These are phyloP conservation scores for Rosa lucieae DNA, from an alignment of 306 rosid genomes.

Conservation along the genomic window DNA sequence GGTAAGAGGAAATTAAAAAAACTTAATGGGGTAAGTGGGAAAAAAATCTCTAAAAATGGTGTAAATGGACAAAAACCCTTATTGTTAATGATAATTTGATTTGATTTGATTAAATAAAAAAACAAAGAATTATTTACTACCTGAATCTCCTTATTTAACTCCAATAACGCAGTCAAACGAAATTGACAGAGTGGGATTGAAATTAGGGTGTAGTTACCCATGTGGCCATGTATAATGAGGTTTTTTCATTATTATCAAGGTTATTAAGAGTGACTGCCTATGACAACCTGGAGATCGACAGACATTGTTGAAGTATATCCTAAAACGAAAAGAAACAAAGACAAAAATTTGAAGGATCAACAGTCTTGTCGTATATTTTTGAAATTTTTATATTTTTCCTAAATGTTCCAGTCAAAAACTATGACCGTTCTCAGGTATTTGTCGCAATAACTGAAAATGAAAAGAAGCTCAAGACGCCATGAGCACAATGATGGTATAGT, in stretches of 20 bases:
- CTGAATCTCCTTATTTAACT: too few species aligned
- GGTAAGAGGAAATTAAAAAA: too few species aligned
- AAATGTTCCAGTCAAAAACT: neutral
- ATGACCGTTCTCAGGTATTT: neutral
- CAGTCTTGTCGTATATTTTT: neutral
- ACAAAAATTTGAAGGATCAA: neutral
- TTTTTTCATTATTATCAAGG: too few species aligned
- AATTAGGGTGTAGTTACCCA: neutral
- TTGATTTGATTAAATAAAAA: too few species aligned
- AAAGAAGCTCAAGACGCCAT: neutral
- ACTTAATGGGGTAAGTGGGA: too few species aligned
- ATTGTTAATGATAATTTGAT: too few species aligned
- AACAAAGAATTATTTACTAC: too few species aligned
- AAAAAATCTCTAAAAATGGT: too few species aligned
- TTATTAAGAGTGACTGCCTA: neutral
- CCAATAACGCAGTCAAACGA: neutral
- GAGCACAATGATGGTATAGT: neutral
- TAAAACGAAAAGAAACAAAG: neutral
- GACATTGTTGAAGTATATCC: neutral
- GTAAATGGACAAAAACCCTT: too few species aligned
- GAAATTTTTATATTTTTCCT: neutral
- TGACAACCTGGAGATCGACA: neutral
- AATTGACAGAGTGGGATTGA: neutral
- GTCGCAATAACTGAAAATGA: neutral
- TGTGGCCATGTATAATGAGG: neutral